Conservation (phyloP, 1,284 basidiomycete species). For the Ganoderma multipileum region DNA sequence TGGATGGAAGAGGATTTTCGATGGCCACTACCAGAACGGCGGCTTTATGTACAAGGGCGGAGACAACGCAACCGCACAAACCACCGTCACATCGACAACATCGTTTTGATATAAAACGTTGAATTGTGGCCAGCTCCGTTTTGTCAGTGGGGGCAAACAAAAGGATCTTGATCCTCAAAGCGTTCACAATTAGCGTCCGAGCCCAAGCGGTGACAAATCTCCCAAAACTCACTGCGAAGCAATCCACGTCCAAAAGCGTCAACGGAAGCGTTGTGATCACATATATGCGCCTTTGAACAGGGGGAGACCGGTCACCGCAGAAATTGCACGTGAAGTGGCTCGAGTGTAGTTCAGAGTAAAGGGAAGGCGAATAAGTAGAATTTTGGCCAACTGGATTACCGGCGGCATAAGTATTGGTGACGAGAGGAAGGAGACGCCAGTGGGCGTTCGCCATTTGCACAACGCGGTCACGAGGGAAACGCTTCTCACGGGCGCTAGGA, state of each 20-base stretch:
- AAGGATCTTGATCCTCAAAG: neutral
- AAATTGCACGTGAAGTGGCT: too few relatives aligned
- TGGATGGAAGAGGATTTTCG: neutral
- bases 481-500: conserved; percentile 12
- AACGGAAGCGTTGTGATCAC: too few relatives aligned
- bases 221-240: neutral
- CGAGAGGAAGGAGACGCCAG: neutral
- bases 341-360: too few relatives aligned
- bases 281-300: too few relatives aligned
- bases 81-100: neutral
- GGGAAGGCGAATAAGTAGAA: too few relatives aligned
- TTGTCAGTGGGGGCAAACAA: neutral
- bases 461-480: conserved; percentile 28
- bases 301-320: too few relatives aligned
- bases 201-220: neutral
- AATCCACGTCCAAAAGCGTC: too few relatives aligned
- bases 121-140: neutral
- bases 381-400: too few relatives aligned
- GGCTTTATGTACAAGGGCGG: neutral
- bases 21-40: neutral
- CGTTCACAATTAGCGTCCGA: neutral
- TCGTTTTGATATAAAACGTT: neutral
- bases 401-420: neutral
- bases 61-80: neutral
- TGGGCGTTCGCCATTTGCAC: neutral